Evolutionary conservation across 1,284 basidiomycete genomes (phyloP).

Genomic region (Tilletia caries): DNA sequence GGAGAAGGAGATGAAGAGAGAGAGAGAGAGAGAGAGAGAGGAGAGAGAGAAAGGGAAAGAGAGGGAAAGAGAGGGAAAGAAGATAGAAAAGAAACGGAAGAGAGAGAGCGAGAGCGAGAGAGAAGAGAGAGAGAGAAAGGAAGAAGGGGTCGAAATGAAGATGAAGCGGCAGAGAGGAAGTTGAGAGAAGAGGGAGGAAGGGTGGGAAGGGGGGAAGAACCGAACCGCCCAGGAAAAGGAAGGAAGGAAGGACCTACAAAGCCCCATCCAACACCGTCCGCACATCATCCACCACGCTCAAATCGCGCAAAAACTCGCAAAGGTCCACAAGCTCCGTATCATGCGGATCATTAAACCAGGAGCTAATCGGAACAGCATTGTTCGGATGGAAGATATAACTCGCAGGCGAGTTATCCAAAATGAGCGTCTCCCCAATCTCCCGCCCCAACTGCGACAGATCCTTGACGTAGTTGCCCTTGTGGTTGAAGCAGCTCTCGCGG

Average conservation of each 20-base stretch:
- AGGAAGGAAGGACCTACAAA: no score
- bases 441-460: conserved; percentile 94
- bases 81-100: neutral
- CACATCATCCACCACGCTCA: conserved; percentile 13
- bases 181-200: neutral
- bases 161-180: neutral
- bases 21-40: neutral
- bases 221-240: no score
- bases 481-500: conserved; percentile 97
- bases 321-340: conserved; percentile 15
- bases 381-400: conserved; percentile 99
- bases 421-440: conserved; percentile 87
- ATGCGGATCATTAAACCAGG: conserved; percentile 47
- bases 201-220: no score
- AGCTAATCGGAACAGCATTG: conserved; percentile 96
- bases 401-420: conserved; percentile 97
- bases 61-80: neutral
- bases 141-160: neutral
- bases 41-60: neutral
- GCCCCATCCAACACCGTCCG: conserved; percentile 12
- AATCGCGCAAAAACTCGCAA: conserved; percentile 13
- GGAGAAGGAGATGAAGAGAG: neutral
- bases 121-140: neutral
- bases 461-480: conserved; percentile 99
- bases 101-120: neutral